Base-by-base conservation (phyloP, 106 monocot species). In the Acanthochlamys bracteata region DNA sequence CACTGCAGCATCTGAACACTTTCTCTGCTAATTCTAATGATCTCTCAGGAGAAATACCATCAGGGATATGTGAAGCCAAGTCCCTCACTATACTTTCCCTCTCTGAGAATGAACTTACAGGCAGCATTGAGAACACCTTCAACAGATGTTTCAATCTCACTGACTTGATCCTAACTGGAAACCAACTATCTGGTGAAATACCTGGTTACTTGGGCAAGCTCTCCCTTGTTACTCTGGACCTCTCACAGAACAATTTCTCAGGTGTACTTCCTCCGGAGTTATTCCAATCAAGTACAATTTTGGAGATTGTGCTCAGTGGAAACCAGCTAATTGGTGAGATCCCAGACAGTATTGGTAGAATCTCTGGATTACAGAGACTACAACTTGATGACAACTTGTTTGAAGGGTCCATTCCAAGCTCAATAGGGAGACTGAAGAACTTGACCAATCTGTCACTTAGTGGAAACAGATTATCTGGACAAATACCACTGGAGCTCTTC, bases 1-100 rank as follows among this genome's bases (percentile, higher is more conserved):
- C 39, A 16, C 60, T 95, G 6, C 79, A 75, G 19, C 68, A 60
- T 41, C 49, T 95, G 47, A 61, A 65, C 0, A 62, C 78, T 41
- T 95, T 90, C 55, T 77, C 86, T n/a, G 95, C 90, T 20, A 90
- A 90, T 66, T 65, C 90, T 20, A 95, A 95, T 70, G 61, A 67
- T 11, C 81, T 95, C 0, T 78, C 90, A 11, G 95, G 95, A 10
- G 79, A 84, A 69, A 90, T 95, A 42, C 84, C 90, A 14, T 14
- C 68, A 20, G 26, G 77, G 65, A 83, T 95, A 10, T 95, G 95
- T 46, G 69, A 76, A 9, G 62, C 84, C 20, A 73, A 46, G 55
- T 84, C 82, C 11, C 57, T 95, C 39, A 43, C 76, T 60, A 16
- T 54, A 43, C 79, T 95, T 21, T 86, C 84, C 26, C 60, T 95